Base-by-base conservation (phyloP, 306 rosid species). In the Fagus sylvatica region DNA sequence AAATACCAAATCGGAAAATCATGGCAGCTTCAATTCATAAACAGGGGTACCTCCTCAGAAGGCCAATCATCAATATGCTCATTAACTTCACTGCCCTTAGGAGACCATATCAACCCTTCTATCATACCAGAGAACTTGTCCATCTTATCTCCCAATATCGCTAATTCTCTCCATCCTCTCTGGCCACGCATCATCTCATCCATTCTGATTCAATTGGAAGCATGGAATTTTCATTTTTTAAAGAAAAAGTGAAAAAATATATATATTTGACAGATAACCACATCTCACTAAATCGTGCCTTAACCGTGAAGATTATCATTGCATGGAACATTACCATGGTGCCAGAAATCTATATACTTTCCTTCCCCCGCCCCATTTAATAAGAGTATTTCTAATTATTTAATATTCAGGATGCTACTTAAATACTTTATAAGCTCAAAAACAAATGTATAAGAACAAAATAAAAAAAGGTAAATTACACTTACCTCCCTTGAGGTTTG, bases 111-210 rank as follows among this genome's bases (percentile, higher is more conserved):
- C 68, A 95, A 85, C 71, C 96, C 93, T 82, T 88, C 93, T 72
- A 93, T 87, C 90, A 92, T 84, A 77, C 93, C 93, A 75, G 94
- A 90, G 43, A 88, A 80, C 87, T 87, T 93, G 78, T 93, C 94
- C 64, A 91, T 82, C 79, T 91, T 93, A 76, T 93, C 98, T 76
- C 98, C 99, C 88, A 92, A 82, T 80, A 89, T 81, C 4, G 97
- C 93, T 79, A 93, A 83, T 85, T 95, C 99, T 82, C 97, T 93
- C 99, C 98, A 89, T 55, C 99, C 99, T 84, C 97, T 87, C 87
- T 95, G 97, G 57, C 97, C 96, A 19, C 90, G 80, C 98, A 95
- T 95, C 99, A 95, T 93, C 79, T 93, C 98, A 87, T 93, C 99
- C 97, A 95, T 92, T 88, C 99, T 95, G 89, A 77, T 79, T 55